Percentiles rank a stretch among this genome's conserved stretches.
Conservation (phyloP, 345 rosid genomes). For the Orychophragmus violaceus region DNA sequence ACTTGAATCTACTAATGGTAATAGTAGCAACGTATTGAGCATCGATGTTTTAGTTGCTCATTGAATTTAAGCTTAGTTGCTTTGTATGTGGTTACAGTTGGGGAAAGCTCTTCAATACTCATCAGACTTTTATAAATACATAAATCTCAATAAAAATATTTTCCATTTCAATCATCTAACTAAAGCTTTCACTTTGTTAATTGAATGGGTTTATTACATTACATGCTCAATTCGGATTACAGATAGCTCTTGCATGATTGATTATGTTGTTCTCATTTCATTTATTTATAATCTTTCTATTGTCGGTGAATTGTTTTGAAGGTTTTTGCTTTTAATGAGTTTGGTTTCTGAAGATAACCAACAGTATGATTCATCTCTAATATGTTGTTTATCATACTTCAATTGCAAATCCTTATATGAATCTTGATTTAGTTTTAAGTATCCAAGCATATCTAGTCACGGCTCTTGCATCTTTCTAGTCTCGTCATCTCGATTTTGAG, state of each 20-base stretch:
- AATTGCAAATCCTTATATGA: no score
- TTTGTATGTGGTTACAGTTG: constrained; percentile 12
- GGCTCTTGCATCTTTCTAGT: no score
- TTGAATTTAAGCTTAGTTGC: constrained; percentile 24
- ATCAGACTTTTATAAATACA: background rate
- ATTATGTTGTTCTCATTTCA: background rate
- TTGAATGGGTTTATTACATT: background rate
- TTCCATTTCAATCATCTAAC: background rate
- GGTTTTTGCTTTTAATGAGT: background rate
- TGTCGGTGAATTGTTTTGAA: no score
- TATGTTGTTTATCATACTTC: no score
- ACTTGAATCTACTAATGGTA: constrained; percentile 24
- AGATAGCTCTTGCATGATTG: background rate
- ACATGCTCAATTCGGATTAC: background rate
- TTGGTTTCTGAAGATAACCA: no score
- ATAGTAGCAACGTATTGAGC: constrained; percentile 22
- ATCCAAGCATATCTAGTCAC: no score
- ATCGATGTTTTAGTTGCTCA: constrained; percentile 43
- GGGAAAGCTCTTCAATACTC: constrained; percentile 11
- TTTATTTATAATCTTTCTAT: no score
- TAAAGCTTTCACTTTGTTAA: background rate
- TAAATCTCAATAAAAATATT: background rate
- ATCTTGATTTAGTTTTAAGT: no score
- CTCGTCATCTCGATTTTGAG: no score
- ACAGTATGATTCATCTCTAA: no score